Base-by-base conservation (phyloP, 495 filamentous ascomycete species). In the Xanthoparmelia taractica region DNA sequence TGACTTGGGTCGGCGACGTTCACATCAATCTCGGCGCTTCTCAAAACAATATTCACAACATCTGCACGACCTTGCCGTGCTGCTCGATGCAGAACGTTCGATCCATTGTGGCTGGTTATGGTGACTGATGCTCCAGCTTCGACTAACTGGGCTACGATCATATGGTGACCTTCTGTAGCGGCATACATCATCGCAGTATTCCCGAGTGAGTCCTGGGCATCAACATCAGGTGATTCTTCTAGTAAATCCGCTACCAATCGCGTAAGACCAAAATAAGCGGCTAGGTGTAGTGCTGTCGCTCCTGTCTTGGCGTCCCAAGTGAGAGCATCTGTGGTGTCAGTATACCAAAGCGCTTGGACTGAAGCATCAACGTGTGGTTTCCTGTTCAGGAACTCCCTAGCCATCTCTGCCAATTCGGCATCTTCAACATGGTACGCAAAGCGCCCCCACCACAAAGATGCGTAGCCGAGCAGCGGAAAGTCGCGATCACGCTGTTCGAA, bases 381-480 rank as follows among this genome's bases (percentile, higher is more conserved):
- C 23, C 55, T 45, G 29, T 43, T 37, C 37, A 70, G 58, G 36
- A 70, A 70, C 13, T 45, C 50, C 17, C 68, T 10, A 1, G 62
- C 67, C 8, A 50, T 52, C 10, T 60, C 60, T 37, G 50, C 56
- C 57, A 59, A 34, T 7, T 43, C 59, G 18, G 50, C 50, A 60
- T 33, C 38, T 23, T 62, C 67, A 27, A 47, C 45, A 31, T 56
- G 65, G 31, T 54, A 58, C 25, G 59, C 67, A 58, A 74, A 73
- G 7, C 67, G 59, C n/a, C 73, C 74, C 61, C 74, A 76, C 55
- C 74, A 59, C 2, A 61, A 54, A n/a, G 70, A 72, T 29, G 68
- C 68, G 38, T 77, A 77, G 20, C 69, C 57, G 27, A 73, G 66
- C 25, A 77, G 64, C 0, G 69, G 64, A 13, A 68, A 68, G 43